Evolutionary conservation across 192 early-diverging fungal species (phyloP), one percentile per base, ranked within the genome.

Genomic region (Irineochytrium annulatum): DNA sequence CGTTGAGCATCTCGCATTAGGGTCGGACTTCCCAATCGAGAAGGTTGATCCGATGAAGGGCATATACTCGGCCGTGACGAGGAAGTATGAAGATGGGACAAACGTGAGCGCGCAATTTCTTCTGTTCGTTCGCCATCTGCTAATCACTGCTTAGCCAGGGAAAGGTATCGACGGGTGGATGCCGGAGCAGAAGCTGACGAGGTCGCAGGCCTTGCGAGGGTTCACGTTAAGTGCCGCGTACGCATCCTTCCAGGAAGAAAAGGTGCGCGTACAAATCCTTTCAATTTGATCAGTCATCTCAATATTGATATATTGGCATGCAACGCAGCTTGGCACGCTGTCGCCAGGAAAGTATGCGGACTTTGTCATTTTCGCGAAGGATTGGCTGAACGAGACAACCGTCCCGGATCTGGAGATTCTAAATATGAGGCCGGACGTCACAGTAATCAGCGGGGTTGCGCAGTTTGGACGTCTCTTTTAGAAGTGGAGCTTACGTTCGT

Each of bases 1-100:
- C 19, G 27, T 64, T 30, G 8, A 20, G 6, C 67, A 55, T 39
- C 34, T 82, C 17, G 55, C 77, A 4, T 63, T 83, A 24, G 77
- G 79, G 22, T 73, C 72, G 1, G 82, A 84, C 61, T 85, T 85
- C 55, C 82, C 82, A 5, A 57, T 84, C 5, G 82, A 84, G 48
- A 24, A 54, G 34, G 58, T 65, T 19, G 67, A 85, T 55, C 82
- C 82, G 14, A 59, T 84, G 52, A 48, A 64, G 41, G 82, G 79
- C 3, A 69, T 84, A 22, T 75, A 84, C 56, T 55, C 81, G 11
- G 82, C 82, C 2, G 69, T 85, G 3, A 80, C 82, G 11, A 62
- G 82, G 54, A 55, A 62, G 58, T 66, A 68, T 49, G 29, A 29
- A 4, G 34, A 72, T 49, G 76, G 78, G 59, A 31, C 8, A 27